Evolutionary conservation across 2,329 filamentous ascomycete genomes (phyloP).

Genomic region (Cladosporium colombiae): DNA sequence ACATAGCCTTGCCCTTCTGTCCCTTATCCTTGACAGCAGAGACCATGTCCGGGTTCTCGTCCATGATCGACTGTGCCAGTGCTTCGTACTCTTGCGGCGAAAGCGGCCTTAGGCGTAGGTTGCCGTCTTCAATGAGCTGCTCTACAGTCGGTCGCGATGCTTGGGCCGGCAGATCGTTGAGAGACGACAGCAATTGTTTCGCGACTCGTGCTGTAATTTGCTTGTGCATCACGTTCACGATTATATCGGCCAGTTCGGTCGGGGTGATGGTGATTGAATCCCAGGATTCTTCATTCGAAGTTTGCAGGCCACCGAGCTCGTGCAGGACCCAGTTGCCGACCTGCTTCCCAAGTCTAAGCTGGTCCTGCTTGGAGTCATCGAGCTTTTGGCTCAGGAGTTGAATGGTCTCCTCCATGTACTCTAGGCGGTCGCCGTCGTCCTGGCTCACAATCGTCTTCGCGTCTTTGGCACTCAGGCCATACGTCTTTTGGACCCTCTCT

Average conservation of each 20-base stretch:
- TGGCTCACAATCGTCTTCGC: slow-evolving; percentile 76
- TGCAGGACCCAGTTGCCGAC: slow-evolving; percentile 62
- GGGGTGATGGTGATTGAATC: slow-evolving; percentile 42
- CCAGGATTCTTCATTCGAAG: slow-evolving; percentile 43
- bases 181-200: slow-evolving; percentile 58
- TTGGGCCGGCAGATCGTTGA: slow-evolving; percentile 53
- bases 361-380: slow-evolving; percentile 26
- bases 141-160: slow-evolving; percentile 44
- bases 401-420: slow-evolving; percentile 76
- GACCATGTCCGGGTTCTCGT: slow-evolving; percentile 59
- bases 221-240: slow-evolving; percentile 43
- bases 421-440: slow-evolving; percentile 74
- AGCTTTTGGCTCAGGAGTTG: slow-evolving; percentile 44
- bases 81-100: slow-evolving; percentile 57
- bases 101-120: slow-evolving; percentile 57
- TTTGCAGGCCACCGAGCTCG: slow-evolving; percentile 52
- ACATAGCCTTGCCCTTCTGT: slow-evolving; percentile 66
- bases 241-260: slow-evolving; percentile 46
- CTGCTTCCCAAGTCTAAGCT: slow-evolving; percentile 46
- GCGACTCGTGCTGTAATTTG: slow-evolving; percentile 57
- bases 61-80: slow-evolving; percentile 56
- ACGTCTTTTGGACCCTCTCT: slow-evolving; percentile 57
- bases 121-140: slow-evolving; percentile 58
- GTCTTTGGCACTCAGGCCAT: slow-evolving; percentile 76
- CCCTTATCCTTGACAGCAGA: slow-evolving; percentile 60